Evolutionary conservation across 495 filamentous ascomycete species (phyloP), one percentile per base, ranked within the genome.

Genomic region (Aspergillus coremiiformis): DNA sequence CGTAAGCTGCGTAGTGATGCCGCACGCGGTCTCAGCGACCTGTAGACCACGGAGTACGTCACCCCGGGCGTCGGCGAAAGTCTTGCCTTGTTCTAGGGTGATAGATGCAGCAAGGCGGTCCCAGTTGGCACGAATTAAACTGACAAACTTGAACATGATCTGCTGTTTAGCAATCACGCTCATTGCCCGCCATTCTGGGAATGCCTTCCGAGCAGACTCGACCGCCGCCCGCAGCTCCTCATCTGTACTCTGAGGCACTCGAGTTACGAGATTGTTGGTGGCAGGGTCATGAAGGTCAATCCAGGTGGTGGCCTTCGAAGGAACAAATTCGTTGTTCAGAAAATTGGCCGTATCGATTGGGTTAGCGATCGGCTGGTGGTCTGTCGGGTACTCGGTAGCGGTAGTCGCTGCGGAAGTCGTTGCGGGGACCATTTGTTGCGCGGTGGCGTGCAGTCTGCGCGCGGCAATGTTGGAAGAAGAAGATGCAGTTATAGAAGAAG

Each of bases 51-150:
- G 81, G 51, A 99, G 81, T 14, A 99, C 93, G 70, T 99, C 93
- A 50, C 93, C 93, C 70, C 80, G 87, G 45, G 93, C 91, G 73
- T 99, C 93, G 48, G 87, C 87, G 69, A 51, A 51, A 22, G 94
- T 97, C 80, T 99, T 99, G 60, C 93, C 93, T 73, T 99, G 93
- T 76, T 99, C 93, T 44, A 97, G 77, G 15, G 92, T 96, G 64
- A 99, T 99, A 64, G 85, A 92, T 4, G 93, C 89, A 15, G 93
- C 94, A 54, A 99, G 68, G 30, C 93, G 80, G 67, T 99, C 92
- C 94, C 92, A 96, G 73, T 99, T 83, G 62, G 90, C 83, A 37
- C 92, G 81, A 68, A 99, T 95, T 64, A 99, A 72, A 43, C 73
- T 79, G 30, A 92, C 88, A 63, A 90, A 95, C 73, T 88, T 92